A percentile compares a stretch with the other conserved stretches of the same genome.
Evolutionary conservation across 2,329 filamentous ascomycete genomes (phyloP).

Genomic region (Didymella pomorum): DNA sequence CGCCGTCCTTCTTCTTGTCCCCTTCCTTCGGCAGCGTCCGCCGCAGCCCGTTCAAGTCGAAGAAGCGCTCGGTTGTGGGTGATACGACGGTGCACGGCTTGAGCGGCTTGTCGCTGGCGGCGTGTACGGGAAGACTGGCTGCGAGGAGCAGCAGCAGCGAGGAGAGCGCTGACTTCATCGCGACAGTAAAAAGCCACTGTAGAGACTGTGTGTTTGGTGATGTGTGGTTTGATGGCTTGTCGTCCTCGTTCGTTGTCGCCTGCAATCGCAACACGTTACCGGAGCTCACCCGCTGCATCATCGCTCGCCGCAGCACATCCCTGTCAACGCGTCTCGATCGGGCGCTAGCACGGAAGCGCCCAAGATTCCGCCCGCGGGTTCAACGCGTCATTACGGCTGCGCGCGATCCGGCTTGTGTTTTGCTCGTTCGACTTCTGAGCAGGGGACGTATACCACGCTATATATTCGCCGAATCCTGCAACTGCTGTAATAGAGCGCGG

Average conservation of each 20-base stretch:
- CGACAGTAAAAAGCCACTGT: not conserved
- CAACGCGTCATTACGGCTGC: constrained; percentile 39
- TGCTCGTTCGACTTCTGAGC: constrained; percentile 33
- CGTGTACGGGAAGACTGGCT: constrained; percentile 46
- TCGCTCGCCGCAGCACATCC: constrained; percentile 4
- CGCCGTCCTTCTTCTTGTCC: constrained; percentile 60
- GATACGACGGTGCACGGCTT: constrained; percentile 70
- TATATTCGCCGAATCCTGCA: not conserved
- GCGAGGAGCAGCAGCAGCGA: constrained; percentile 39
- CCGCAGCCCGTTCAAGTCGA: constrained; percentile 67
- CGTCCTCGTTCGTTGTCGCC: too few species aligned
- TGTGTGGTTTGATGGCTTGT: not conserved
- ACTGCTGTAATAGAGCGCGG: not conserved
- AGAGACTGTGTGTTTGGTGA: constrained; percentile 14
- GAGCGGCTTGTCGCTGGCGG: constrained; percentile 54
- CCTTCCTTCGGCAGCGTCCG: constrained; percentile 57
- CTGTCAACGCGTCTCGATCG: constrained; percentile 6
- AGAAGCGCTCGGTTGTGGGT: constrained; percentile 67
- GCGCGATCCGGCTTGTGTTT: constrained; percentile 24
- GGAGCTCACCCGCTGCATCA: constrained; percentile 19
- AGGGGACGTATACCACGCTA: not conserved
- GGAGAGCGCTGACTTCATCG: constrained; percentile 39
- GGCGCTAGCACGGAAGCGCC: constrained; percentile 6
- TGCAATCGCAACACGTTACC: constrained; percentile 35
- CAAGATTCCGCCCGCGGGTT: constrained; percentile 10